Evolutionary conservation across 73 alveolate species (phyloP), one percentile per base, ranked within the genome.

Genomic region (Effrenium voratum): DNA sequence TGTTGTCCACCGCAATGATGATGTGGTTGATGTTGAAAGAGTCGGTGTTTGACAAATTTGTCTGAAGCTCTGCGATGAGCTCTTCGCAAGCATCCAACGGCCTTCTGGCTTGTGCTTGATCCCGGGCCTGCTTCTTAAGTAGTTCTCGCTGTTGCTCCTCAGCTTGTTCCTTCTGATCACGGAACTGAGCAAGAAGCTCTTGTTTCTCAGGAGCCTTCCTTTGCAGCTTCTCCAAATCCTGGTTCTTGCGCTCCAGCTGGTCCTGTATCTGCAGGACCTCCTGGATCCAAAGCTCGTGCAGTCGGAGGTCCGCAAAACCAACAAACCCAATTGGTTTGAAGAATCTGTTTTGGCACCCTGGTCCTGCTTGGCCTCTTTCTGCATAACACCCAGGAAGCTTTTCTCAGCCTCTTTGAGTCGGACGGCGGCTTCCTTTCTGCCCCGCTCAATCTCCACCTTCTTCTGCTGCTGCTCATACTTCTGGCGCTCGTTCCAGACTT

Each of bases 1-100:
- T 40, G 49, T 81, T 81, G 92, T 81, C 96, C 22, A 90, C 73
- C 32, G 47, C 86, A 28, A 90, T 1, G 87, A 90, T 90, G 59
- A 90, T 68, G 87, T 90, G 96, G 57, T 90, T 90, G 87, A 90
- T 90, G 59, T 68, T 90, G 81, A 32, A 10, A 8, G 41, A 13
- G 8, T 63, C 95, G 76, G 68, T 19, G 43, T 90, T 45, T 75
- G 68, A 4, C 40, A 46, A 38, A 12, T 70, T 73, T 6, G 16
- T 32, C 96, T 68, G 96, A 24, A 68, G 45, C 55, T 13, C 43
- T 13, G 46, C n/a, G n/a, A 75, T 66, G n/a, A 45, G 44, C 75
- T 66, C 96, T 19, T 90, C 87, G 50, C 96, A 90, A 15, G 28
- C 87, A 5, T 90, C 44, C 15, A 90, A 24, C 28, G 96, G 96